Evolutionary conservation across 192 early-diverging fungal species (phyloP), one percentile per base, ranked within the genome.

Genomic region (Allomyces javanicus): DNA sequence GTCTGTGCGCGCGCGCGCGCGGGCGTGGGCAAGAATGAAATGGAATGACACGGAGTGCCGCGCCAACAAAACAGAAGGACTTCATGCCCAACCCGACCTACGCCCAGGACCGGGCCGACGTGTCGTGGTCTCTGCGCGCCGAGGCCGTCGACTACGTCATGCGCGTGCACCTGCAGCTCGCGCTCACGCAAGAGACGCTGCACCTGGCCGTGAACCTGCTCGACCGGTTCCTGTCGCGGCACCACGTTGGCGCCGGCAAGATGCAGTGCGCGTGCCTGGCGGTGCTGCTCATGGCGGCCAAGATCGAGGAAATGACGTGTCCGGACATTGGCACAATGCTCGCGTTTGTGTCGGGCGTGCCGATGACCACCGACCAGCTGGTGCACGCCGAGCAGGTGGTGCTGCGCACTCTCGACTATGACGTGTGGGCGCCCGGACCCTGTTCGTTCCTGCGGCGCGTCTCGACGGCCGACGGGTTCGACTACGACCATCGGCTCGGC

Each of bases 61-160:
- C 24, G 66, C 22, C 10, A 67, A 62, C 24, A 10, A 63, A 65
- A 40, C 33, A 40, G 33, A 40, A 40, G 4, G 33, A 76, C 62
- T 83, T 82, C 1, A 81, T 92, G 82, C 89, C 93, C 3, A 81
- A 89, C 68, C 78, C 89, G 7, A 40, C 72, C 64, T 97, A 99
- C 72, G 89, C 92, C 79, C 78, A 80, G 25, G 73, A 77, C 33
- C 96, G 97, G 74, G 80, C 83, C 27, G 89, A 93, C 62, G 79
- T 99, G 33, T 75, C 79, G n/a, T 96, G 93, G 93, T 83, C 83
- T 62, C 94, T 97, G 94, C 85, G 96, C 66, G 74, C 77, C 63
- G 85, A 94, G 24, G 73, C 97, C n/a, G 78, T 95, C 40, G 91
- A 97, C 74, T 99, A 94, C 94, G 76, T 99, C 0, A 81, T 94